These are phyloP conservation scores for Talaromyces marneffei DNA, from an alignment of 2,329 filamentous ascomycete genomes.

Conservation along the genomic window DNA sequence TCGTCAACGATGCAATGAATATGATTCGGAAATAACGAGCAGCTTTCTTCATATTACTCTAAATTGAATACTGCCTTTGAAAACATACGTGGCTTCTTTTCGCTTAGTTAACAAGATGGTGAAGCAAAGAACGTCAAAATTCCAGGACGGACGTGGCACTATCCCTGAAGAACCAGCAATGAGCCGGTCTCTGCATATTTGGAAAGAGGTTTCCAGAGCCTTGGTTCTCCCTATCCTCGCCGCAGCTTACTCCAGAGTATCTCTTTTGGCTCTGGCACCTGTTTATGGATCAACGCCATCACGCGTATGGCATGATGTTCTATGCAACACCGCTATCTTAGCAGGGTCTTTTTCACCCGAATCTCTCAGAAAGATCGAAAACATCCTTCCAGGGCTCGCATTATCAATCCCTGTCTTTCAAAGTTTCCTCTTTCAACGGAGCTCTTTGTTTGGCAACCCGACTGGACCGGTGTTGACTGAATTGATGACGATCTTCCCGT, in stretches of 20 bases:
- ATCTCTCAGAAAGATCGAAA: slow-evolving; percentile 46
- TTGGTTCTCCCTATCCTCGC: slow-evolving; percentile 33
- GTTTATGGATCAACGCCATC: slow-evolving; percentile 83
- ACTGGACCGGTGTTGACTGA: slow-evolving; percentile 74
- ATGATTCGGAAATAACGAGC: not conserved
- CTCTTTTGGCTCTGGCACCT: slow-evolving; percentile 69
- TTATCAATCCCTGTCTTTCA: slow-evolving; percentile 70
- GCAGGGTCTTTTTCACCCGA: slow-evolving; percentile 60
- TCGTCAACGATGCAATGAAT: not conserved
- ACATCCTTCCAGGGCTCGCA: slow-evolving; percentile 64
- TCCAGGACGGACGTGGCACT: not conserved
- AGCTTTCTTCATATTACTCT: not conserved
- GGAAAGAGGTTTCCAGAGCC: slow-evolving; percentile 23
- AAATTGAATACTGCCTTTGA: not conserved
- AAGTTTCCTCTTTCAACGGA: slow-evolving; percentile 63
- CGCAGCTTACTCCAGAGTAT: slow-evolving; percentile 38
- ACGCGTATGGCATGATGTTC: slow-evolving; percentile 62
- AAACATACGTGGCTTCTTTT: not conserved
- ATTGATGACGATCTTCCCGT: slow-evolving; percentile 62
- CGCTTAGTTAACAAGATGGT: not conserved
- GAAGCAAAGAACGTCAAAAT: slow-evolving; percentile 1
- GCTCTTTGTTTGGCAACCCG: slow-evolving; percentile 58
- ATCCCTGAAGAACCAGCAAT: not conserved
- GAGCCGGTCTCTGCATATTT: not conserved
- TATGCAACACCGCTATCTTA: slow-evolving; percentile 61